Percentiles rank a stretch among this genome's conserved stretches.
Evolutionary conservation across 2,329 filamentous ascomycete species (phyloP).

Genomic region (Dactylellina cionopaga): DNA sequence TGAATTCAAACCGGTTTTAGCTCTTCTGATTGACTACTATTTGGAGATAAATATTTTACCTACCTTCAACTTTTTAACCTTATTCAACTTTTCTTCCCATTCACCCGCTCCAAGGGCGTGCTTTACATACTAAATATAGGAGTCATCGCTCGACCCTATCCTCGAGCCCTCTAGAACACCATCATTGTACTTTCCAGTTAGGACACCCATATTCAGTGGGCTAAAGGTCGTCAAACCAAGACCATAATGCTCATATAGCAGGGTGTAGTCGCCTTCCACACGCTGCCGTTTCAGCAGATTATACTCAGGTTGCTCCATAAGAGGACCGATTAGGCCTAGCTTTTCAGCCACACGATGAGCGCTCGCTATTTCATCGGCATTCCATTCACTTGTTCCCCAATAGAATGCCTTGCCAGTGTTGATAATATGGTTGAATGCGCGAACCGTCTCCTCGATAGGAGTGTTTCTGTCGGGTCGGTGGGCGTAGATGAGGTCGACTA

Average conservation of each 20-base stretch:
- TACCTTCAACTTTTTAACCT: slow-evolving; percentile 53
- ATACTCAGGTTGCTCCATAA: slow-evolving; percentile 75
- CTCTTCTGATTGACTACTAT: background rate
- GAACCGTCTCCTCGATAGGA: slow-evolving; percentile 76
- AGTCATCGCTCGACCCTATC: slow-evolving; percentile 67
- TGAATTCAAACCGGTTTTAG: too few relatives aligned
- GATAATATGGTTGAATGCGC: slow-evolving; percentile 77
- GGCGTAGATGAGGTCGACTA: slow-evolving; percentile 74
- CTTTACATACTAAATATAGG: slow-evolving; percentile 66
- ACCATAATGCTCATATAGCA: slow-evolving; percentile 70
- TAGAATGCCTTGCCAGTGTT: slow-evolving; percentile 74
- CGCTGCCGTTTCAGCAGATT: slow-evolving; percentile 71
- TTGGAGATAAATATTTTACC: background rate
- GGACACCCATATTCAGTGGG: slow-evolving; percentile 70
- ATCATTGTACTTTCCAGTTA: slow-evolving; percentile 75
- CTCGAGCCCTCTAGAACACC: slow-evolving; percentile 71
- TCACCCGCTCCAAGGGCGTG: slow-evolving; percentile 56
- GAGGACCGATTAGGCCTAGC: slow-evolving; percentile 70
- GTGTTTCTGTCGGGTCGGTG: slow-evolving; percentile 75
- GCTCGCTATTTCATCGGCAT: slow-evolving; percentile 72
- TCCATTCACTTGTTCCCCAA: slow-evolving; percentile 77
- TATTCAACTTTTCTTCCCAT: slow-evolving; percentile 54
- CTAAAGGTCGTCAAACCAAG: slow-evolving; percentile 73
- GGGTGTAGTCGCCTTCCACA: slow-evolving; percentile 72
- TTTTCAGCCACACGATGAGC: slow-evolving; percentile 71